These are phyloP conservation scores for Lipomyces yamadae DNA, from an alignment of 805 yeast genomes.

Conservation along the genomic window DNA sequence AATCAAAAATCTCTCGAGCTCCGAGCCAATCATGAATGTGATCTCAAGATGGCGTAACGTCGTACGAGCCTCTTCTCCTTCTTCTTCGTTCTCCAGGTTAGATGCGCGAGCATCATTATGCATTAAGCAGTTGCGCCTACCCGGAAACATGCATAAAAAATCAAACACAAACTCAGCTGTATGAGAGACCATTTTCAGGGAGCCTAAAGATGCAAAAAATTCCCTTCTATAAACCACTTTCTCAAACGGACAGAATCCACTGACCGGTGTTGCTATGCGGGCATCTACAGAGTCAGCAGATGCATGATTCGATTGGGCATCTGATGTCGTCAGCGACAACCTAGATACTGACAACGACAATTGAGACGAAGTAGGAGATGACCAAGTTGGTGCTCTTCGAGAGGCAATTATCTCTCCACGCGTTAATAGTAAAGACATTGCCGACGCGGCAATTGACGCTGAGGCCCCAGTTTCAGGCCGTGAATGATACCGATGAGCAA, in stretches of 20 bases:
- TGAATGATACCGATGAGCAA: slow-evolving; percentile 3
- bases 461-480: background rate
- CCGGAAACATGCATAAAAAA: slow-evolving; percentile 4
- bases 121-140: background rate
- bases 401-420: background rate
- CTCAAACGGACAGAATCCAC: background rate
- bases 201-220: background rate
- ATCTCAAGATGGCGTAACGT: slow-evolving; percentile 1
- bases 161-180: slow-evolving; percentile 3
- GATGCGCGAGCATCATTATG: background rate
- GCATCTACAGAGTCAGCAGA: background rate
- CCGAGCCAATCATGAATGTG: background rate
- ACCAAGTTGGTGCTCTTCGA: background rate
- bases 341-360: background rate
- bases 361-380: background rate
- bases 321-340: background rate
- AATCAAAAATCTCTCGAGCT: slow-evolving; percentile 4
- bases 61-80: background rate
- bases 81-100: background rate
- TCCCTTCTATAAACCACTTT: background rate
- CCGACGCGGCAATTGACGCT: background rate
- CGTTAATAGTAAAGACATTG: background rate
- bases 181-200: slow-evolving; percentile 2
- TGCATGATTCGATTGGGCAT: background rate
- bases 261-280: background rate